Conservation (phyloP, 2,329 filamentous ascomycete genomes). For the Trichoderma koningii region DNA sequence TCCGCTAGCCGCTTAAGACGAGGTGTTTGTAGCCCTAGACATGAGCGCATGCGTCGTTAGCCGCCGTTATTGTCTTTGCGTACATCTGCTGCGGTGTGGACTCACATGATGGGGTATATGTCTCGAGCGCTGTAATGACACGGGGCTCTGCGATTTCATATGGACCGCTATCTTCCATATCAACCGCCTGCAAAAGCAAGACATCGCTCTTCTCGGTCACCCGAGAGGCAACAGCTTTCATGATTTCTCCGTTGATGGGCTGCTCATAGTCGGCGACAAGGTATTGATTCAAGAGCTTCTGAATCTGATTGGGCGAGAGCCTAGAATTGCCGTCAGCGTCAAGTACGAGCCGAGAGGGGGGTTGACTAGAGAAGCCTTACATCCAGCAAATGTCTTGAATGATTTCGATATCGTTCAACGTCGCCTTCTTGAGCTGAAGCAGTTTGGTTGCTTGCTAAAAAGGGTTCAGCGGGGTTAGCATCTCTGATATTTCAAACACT, state of each 20-base stretch:
- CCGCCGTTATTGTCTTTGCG: neutral
- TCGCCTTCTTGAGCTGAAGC: constrained; percentile 97
- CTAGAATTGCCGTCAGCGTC: constrained; percentile 45
- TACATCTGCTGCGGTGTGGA: neutral
- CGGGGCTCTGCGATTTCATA: constrained; percentile 98
- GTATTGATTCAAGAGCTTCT: constrained; percentile 98
- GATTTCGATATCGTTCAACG: constrained; percentile 98
- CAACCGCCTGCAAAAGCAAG: constrained; percentile 86
- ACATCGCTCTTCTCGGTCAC: constrained; percentile 99
- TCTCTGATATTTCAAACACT: neutral
- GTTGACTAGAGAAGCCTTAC: constrained; percentile 54
- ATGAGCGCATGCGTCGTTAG: constrained; percentile 32
- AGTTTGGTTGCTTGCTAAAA: constrained; percentile 92
- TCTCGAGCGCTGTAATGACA: constrained; percentile 93
- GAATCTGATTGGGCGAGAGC: constrained; percentile 97
- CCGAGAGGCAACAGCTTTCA: constrained; percentile 96
- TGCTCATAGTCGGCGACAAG: constrained; percentile 98
- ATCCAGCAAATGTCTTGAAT: constrained; percentile 99
- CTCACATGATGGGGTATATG: constrained; percentile 96
- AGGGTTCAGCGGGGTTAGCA: constrained; percentile 33
- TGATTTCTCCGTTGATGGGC: constrained; percentile 98
- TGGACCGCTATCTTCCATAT: constrained; percentile 98
- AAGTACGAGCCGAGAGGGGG: neutral
- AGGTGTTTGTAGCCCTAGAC: constrained; percentile 87
- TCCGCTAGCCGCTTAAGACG: constrained; percentile 94